A percentile compares a stretch with the other conserved stretches of the same genome.
Evolutionary conservation across 2,329 filamentous ascomycete genomes (phyloP).

Genomic region (Alternaria burnsii): DNA sequence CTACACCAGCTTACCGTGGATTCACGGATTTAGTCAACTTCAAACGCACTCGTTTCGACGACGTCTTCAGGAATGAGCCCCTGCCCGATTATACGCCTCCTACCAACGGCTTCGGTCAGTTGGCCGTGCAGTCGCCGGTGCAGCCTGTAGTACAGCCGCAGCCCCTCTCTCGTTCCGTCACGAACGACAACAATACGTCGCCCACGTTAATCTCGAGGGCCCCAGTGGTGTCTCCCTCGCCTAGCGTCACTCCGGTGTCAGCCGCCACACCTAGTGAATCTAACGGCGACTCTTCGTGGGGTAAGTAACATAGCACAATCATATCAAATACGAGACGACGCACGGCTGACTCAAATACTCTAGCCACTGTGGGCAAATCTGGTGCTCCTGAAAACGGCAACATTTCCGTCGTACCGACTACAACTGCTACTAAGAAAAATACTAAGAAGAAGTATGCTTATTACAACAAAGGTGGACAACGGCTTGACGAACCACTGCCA

Average conservation of each 20-base stretch:
- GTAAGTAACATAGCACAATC: conserved; percentile 11
- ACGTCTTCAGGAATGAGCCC: conserved; percentile 53
- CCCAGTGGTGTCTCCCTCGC: conserved; percentile 23
- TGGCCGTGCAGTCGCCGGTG: conserved; percentile 14
- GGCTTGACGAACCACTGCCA: conserved; percentile 53
- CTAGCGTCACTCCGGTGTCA: conserved; percentile 33
- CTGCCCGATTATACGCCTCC: conserved; percentile 45
- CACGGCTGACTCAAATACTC: conserved; percentile 25
- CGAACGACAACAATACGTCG: conserved; percentile 24
- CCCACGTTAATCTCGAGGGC: conserved; percentile 23
- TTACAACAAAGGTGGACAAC: conserved; percentile 54
- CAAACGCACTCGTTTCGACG: conserved; percentile 49
- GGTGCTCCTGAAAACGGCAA: conserved; percentile 39
- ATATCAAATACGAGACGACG: neutral
- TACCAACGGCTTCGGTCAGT: conserved; percentile 8
- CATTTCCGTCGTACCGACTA: conserved; percentile 49
- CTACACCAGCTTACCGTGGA: conserved; percentile 52
- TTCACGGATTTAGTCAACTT: conserved; percentile 54
- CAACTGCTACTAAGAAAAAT: conserved; percentile 24
- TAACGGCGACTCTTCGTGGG: conserved; percentile 32
- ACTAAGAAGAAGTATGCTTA: conserved; percentile 50
- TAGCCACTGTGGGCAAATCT: conserved; percentile 56
- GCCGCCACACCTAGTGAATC: conserved; percentile 15
- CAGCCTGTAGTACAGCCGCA: conserved; percentile 26
- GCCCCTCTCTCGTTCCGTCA: conserved; percentile 21